Base-by-base conservation (phyloP, 805 yeast genomes). In the Cyberlindnera xylosilytica region DNA sequence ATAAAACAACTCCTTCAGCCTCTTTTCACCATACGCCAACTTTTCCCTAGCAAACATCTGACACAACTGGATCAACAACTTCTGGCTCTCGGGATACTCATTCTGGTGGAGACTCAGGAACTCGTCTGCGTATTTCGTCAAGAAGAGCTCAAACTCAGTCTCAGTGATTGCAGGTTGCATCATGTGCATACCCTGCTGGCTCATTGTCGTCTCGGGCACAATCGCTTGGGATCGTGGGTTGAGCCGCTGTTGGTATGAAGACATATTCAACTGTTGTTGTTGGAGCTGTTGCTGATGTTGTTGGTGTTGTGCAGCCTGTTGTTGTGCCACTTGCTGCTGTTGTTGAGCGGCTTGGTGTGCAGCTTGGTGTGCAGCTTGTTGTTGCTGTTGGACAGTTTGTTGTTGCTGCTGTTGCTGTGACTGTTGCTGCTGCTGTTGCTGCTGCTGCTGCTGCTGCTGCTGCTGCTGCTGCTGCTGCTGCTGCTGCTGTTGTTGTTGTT, bases 1-100 rank as follows among this genome's bases (percentile, higher is more conserved):
- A 34, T 41, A 39, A 16, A 50, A 22, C 19, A 50, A 16, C 28
- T 50, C 54, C 19, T 46, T 45, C 22, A 50, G 22, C 24, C 42
- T 41, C 35, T 31, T 26, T 13, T 50, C 49, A 20, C 41, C 27
- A 17, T 27, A 10, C 11, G 34, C 19, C 19, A 42, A 47, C 20
- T 28, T 39, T 20, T 48, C 52, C 23, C 41, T 19, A 17, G 34
- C 27, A 16, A 42, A 50, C 28, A 28, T 31, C 17, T 11, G 23
- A n/a, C 26, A 6, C 20, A 50, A 16, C 32, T 46, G 41, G 1
- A 29, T 15, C 10, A 39, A 46, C 23, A 42, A 15, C 39, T 41
- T 42, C 2, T 36, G 29, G 4, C 46, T 34, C 30, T 48, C 41
- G 2, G 52, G 49, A 23, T 39, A 50, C 19, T 46, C 45, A 11